Percentiles rank a stretch among this genome's conserved stretches.
These are phyloP conservation scores for Magnolia changhungtana DNA, from an alignment of 164 flowering plant species.

Conservation along the genomic window DNA sequence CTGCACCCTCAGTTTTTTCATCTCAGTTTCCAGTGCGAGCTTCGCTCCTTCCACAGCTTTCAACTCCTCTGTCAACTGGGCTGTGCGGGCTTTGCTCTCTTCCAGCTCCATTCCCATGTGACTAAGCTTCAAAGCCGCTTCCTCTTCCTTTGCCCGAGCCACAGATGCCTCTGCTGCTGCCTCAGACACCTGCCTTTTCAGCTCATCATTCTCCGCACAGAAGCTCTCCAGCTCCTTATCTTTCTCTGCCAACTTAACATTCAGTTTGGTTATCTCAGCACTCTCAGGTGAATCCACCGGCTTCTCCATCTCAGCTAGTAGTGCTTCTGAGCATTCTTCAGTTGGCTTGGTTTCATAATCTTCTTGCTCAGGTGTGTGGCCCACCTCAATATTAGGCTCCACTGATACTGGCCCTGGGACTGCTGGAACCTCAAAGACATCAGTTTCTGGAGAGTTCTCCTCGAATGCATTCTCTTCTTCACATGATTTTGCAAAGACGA, in stretches of 20 bases:
- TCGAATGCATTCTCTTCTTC: constrained; percentile 17
- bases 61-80: constrained; percentile 46
- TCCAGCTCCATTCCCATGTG: constrained; percentile 35
- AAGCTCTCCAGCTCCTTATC: constrained; percentile 41
- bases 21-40: constrained; percentile 65
- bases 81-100: constrained; percentile 21
- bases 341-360: constrained; percentile 25
- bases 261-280: constrained; percentile 45
- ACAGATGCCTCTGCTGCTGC: constrained; percentile 28
- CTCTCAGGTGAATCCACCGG: constrained; percentile 16
- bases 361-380: constrained; percentile 15
- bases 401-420: constrained; percentile 19
- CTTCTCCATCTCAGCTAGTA: constrained; percentile 27
- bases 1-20: constrained; percentile 83
- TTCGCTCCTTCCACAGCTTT: constrained; percentile 54
- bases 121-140: constrained; percentile 32
- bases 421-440: constrained; percentile 68
- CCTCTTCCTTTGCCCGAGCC: constrained; percentile 38
- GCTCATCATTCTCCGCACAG: constrained; percentile 38
- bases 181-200: constrained; percentile 43
- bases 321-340: constrained; percentile 23
- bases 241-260: constrained; percentile 42
- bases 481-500: background rate
- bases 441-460: constrained; percentile 49
- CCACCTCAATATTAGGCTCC: constrained; percentile 23